Conservation (phyloP, 1,284 basidiomycete genomes). For the Apiotrichum domesticum region DNA sequence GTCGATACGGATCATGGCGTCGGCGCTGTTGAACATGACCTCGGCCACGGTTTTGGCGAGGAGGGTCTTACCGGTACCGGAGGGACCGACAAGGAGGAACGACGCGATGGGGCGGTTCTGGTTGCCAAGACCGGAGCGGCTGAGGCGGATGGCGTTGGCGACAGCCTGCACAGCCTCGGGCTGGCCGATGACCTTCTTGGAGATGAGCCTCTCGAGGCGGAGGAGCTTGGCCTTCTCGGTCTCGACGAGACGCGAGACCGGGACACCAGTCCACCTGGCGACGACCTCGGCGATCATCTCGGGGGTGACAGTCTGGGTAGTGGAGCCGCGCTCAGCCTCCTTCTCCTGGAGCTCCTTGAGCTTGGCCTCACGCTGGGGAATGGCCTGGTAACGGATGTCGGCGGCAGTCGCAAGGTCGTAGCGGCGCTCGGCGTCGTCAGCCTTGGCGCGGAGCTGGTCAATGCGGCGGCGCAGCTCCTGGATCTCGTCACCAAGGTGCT, state of each 20-base stretch:
- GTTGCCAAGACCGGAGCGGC: slow-evolving; percentile 54
- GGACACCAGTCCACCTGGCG: slow-evolving; percentile 51
- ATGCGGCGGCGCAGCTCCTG: slow-evolving; percentile 73
- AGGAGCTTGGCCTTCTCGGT: slow-evolving; percentile 50
- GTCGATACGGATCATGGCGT: slow-evolving; percentile 56
- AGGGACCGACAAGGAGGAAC: slow-evolving; percentile 53
- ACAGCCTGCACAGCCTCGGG: slow-evolving; percentile 56
- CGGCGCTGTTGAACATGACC: slow-evolving; percentile 54
- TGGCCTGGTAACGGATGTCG: slow-evolving; percentile 84
- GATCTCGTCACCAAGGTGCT: slow-evolving; percentile 78
- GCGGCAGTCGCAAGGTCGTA: slow-evolving; percentile 78
- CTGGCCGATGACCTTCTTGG: slow-evolving; percentile 53
- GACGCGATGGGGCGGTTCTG: slow-evolving; percentile 53
- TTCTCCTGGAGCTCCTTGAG: slow-evolving; percentile 55
- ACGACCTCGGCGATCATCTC: slow-evolving; percentile 55
- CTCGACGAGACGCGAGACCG: slow-evolving; percentile 43
- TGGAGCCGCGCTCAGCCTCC: slow-evolving; percentile 47
- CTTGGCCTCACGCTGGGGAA: slow-evolving; percentile 80
- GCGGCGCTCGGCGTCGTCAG: slow-evolving; percentile 87
- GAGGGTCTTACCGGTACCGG: slow-evolving; percentile 55
- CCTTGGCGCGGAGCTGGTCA: slow-evolving; percentile 86
- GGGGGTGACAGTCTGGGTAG: slow-evolving; percentile 47
- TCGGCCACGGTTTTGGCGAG: slow-evolving; percentile 51
- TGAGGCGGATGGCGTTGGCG: slow-evolving; percentile 55
- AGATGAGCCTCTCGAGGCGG: slow-evolving; percentile 50